Base-by-base conservation (phyloP, 768 basidiomycete species). In the Tulasnella calospora region DNA sequence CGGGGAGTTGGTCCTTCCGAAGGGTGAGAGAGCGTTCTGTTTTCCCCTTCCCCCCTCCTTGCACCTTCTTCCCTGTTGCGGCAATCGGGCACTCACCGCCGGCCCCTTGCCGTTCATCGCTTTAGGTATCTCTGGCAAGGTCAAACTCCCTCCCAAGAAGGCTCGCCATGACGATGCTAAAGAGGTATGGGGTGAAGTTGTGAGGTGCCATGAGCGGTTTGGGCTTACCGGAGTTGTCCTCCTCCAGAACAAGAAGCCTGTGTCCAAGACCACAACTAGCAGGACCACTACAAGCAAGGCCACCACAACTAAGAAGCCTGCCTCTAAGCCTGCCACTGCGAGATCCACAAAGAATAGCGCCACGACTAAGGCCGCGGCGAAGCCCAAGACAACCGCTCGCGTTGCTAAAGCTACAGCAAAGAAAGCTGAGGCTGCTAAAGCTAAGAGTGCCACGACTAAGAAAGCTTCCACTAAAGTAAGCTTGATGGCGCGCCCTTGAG, bases 331-430 rank as follows among this genome's bases (percentile, higher is more conserved):
- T 79, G 83, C 78, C 35, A 72, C 83, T 81, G 77, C 82, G 69
- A 57, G 79, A 41, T 74, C 81, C 78, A 82, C 83, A 81, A 82
- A 82, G 80, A 73, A 82, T 35, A 82, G 80, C 73, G 79, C 82
- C 30, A 75, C 47, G 21, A 44, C 76, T 1, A 41, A 27, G 33
- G 47, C 71, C 12, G 30, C 35, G 35, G 41, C 71, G 21, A 72
- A 72, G 51, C 30, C 76, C 19, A 79, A 79, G 71, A 35, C 79
- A 12, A 47, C 76, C 57, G 76, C 79, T 38, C 21, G 70, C 9
- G 77, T 41, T 13, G n/a, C 79, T 27, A 74, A 79, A 36, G 30
- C 76, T 36, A 78, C 71, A 30, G 57, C 21, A 33, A 67, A 41
- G 74, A 74, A 44, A 51, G 57, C 47, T 74, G 73, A 61, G 35